Evolutionary conservation across 108 stramenopile species (phyloP).

Genomic region (Skeletonema costatum): DNA sequence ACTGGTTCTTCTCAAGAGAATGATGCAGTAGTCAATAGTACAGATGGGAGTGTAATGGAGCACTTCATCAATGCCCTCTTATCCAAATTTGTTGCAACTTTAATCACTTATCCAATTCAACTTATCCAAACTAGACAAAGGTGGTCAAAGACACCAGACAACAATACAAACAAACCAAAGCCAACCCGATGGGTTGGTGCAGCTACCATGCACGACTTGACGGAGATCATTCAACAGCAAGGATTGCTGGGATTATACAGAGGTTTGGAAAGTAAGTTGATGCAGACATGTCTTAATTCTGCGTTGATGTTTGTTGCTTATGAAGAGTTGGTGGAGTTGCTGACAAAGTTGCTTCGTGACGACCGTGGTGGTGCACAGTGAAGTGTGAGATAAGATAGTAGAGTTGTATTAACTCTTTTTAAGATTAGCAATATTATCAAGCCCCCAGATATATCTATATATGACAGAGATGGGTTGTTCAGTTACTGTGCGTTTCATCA

Average conservation of each 20-base stretch:
- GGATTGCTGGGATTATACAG: constrained; percentile 53
- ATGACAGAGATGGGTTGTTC: not conserved
- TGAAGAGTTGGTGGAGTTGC: constrained; percentile 46
- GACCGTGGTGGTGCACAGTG: not conserved
- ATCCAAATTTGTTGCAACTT: constrained; percentile 60
- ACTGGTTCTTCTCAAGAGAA: not conserved
- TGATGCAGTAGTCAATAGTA: not conserved
- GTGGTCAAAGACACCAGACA: constrained; percentile 6
- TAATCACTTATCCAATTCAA: constrained; percentile 68
- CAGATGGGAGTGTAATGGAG: constrained; percentile 18
- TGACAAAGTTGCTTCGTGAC: constrained; percentile 1
- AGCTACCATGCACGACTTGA: constrained; percentile 10
- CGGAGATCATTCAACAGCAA: constrained; percentile 27
- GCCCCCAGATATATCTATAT: not conserved
- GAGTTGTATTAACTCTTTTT: not conserved
- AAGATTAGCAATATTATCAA: not conserved
- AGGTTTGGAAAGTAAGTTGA: constrained; percentile 64
- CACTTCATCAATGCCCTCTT: constrained; percentile 59
- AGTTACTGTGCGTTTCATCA: not conserved
- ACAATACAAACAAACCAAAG: not conserved
- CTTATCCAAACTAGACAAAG: constrained; percentile 56
- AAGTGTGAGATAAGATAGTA: not conserved
- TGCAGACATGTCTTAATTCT: constrained; percentile 60
- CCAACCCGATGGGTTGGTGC: not conserved
- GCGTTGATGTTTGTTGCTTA: constrained; percentile 61